Evolutionary conservation across 345 rosid genomes (phyloP), one percentile per base, ranked within the genome.

Genomic region (Kandelia obovata): DNA sequence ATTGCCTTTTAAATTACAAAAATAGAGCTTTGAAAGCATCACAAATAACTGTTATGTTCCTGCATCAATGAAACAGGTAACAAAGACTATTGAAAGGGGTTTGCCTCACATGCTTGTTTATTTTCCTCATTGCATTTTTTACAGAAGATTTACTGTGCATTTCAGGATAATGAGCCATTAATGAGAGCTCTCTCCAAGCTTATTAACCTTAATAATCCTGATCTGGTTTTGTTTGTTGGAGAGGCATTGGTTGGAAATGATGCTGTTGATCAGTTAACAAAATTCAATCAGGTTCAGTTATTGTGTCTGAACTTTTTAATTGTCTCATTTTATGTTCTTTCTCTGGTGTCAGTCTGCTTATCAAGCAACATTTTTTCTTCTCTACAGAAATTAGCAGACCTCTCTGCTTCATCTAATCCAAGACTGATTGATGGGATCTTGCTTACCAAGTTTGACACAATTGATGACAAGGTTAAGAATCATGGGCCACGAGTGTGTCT

Each of bases 191-290:
- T 95, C 31, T 88, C 99, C 13, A 92, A 95, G 83, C 91, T 95
- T 67, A 79, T 95, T 43, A 68, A 89, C 83, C 91, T 88, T 68
- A 96, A 92, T 83, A 83, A 66, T 37, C 98, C 99, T 0, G 96
- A 96, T 82, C 81, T 96, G 74, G 96, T 96, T 75, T 80, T 96
- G 83, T 96, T 92, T 79, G 99, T 96, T 52, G 98, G 99, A 74
- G 99, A 96, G 85, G 98, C 99, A 49, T 83, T 96, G 64, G 99
- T 92, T 75, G 99, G 99, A 58, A 92, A 96, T 75, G 98, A 96
- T 79, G 99, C 92, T 56, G 98, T 92, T 53, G 98, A 96, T 77
- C 99, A 92, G 68, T 84, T 96, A 53, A 87, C 96, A 17, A 96
- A 92, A 81, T 96, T 96, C 77, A 92, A 92, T 73, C 96, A 96